Evolutionary conservation across 345 rosid species (phyloP).

Genomic region (Murraya paniculata): DNA sequence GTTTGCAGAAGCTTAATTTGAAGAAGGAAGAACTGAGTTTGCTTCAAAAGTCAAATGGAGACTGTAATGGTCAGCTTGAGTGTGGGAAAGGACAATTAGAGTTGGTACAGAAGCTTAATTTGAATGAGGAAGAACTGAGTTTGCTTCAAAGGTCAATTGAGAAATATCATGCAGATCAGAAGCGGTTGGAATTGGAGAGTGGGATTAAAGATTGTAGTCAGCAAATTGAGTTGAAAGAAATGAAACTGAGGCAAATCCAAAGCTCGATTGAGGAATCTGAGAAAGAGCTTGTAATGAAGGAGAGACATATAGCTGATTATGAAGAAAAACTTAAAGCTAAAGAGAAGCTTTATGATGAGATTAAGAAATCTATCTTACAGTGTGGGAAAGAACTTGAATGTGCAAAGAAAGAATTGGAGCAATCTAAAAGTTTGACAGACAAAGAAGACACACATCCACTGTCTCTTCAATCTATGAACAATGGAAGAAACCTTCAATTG

Average conservation of each 20-base stretch:
- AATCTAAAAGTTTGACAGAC: background rate
- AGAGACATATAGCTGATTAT: constrained; percentile 6
- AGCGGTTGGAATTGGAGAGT: constrained; percentile 4
- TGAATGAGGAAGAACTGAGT: constrained; percentile 6
- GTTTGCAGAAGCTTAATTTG: constrained; percentile 1
- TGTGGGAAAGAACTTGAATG: background rate
- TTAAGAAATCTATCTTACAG: constrained; percentile 8
- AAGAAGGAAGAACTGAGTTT: constrained; percentile 6
- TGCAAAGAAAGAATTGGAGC: background rate
- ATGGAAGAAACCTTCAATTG: constrained; percentile 46
- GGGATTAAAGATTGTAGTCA: background rate
- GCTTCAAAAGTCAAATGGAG: background rate
- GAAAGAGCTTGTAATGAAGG: constrained; percentile 5
- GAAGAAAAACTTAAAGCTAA: constrained; percentile 10
- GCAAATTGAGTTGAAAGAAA: constrained; percentile 19
- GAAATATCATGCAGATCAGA: background rate
- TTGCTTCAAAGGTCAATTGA: background rate
- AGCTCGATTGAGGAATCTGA: background rate
- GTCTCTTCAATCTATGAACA: constrained; percentile 6
- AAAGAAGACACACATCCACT: background rate
- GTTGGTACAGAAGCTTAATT: background rate
- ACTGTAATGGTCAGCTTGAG: background rate
- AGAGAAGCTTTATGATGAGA: constrained; percentile 9
- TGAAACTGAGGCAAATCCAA: background rate
- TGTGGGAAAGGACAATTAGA: too few relatives aligned